A percentile compares a stretch with the other conserved stretches of the same genome.
phyloP scores from a whole-genome alignment of 2,329 filamentous ascomycete species.

The Scedosporium apiospermum region DNA sequence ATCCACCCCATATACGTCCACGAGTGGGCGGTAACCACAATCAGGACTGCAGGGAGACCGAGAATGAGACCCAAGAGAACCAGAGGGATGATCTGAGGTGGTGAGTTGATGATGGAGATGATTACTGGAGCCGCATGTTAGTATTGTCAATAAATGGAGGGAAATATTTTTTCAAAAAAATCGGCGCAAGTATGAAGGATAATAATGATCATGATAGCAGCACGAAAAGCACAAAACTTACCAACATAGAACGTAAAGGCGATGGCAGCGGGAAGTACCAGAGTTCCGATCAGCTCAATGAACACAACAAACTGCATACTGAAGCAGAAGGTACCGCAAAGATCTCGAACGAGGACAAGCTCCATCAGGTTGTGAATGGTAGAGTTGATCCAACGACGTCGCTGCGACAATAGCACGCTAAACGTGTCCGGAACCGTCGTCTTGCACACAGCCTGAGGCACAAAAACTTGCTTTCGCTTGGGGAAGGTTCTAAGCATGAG shows the following conservation, averaged over 20 bases:
- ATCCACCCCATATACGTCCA: slow-evolving; percentile 93
- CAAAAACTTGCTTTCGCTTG: slow-evolving; percentile 97
- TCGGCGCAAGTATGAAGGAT: background rate
- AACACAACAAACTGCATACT: slow-evolving; percentile 99
- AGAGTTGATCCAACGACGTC: slow-evolving; percentile 98
- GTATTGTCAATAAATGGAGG: background rate
- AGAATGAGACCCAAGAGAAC: slow-evolving; percentile 84
- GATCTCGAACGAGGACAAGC: slow-evolving; percentile 84
- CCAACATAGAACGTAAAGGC: slow-evolving; percentile 93
- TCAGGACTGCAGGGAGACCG: slow-evolving; percentile 83
- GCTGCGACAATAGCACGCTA: slow-evolving; percentile 83
- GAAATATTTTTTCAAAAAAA: no score
- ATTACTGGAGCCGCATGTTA: slow-evolving; percentile 46
- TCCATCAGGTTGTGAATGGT: slow-evolving; percentile 99
- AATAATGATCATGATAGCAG: background rate
- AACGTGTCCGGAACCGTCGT: slow-evolving; percentile 93
- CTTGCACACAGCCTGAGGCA: slow-evolving; percentile 97
- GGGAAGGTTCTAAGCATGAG: slow-evolving; percentile 98
- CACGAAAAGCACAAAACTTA: slow-evolving; percentile 36
- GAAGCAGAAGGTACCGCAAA: slow-evolving; percentile 98
- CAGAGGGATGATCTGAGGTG: slow-evolving; percentile 80
- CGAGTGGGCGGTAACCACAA: slow-evolving; percentile 87
- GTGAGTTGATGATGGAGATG: slow-evolving; percentile 69
- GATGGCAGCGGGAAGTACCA: slow-evolving; percentile 92
- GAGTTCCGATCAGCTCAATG: slow-evolving; percentile 86